A percentile compares a stretch with the other conserved stretches of the same genome.
Conservation (phyloP, 1,139 yeast species). For the Lodderomyces parapsilosis region DNA sequence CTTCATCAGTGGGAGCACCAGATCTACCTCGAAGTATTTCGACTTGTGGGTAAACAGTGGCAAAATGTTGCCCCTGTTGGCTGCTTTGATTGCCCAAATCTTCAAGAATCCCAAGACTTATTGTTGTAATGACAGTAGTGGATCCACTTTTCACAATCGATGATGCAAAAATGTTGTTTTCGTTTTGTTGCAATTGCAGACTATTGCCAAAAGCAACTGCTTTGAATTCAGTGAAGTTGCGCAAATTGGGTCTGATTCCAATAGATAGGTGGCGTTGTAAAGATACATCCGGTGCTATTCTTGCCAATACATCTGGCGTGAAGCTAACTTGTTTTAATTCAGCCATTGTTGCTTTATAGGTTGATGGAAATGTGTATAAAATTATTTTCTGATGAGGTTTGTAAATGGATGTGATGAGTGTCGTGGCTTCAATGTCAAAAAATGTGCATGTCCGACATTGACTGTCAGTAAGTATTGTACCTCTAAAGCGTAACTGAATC, state of each 20-base stretch:
- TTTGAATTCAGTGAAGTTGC: constrained; percentile 73
- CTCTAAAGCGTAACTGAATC: too few species aligned
- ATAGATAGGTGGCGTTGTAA: constrained; percentile 72
- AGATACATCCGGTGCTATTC: constrained; percentile 83
- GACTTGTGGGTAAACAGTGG: constrained; percentile 73
- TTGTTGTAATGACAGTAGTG: constrained; percentile 73
- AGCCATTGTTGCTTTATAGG: constrained; percentile 6
- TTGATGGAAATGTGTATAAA: background rate
- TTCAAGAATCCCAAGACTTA: constrained; percentile 70
- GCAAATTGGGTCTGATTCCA: constrained; percentile 71
- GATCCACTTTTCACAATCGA: constrained; percentile 70
- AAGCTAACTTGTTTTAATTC: constrained; percentile 49
- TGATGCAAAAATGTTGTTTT: constrained; percentile 60
- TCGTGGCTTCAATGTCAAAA: background rate
- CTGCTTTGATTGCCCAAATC: constrained; percentile 24
- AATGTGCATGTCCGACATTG: too few species aligned
- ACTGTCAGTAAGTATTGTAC: too few species aligned
- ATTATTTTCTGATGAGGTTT: constrained; percentile 1
- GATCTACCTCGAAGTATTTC: constrained; percentile 74
- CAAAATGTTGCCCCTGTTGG: constrained; percentile 21
- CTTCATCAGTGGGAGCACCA: constrained; percentile 89
- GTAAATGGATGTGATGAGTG: too few species aligned
- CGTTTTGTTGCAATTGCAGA: constrained; percentile 29
- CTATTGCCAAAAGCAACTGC: constrained; percentile 41
- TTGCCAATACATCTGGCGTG: constrained; percentile 78